Evolutionary conservation across 2,329 filamentous ascomycete species (phyloP).

Genomic region (Teratosphaeria gauchensis): DNA sequence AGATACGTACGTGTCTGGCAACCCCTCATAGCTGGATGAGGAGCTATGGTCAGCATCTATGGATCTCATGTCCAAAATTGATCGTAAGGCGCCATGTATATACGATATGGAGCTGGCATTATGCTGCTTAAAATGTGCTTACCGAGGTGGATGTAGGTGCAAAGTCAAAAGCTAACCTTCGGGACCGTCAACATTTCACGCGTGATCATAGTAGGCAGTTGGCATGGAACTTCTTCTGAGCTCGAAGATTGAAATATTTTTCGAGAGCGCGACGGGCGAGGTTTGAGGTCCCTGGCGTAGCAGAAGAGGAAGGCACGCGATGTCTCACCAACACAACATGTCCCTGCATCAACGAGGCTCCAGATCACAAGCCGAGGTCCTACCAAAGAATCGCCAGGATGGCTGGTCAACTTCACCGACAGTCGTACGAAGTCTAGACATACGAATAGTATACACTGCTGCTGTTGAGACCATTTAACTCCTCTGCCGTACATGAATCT

Average conservation of each 20-base stretch:
- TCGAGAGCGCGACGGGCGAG: too few species aligned
- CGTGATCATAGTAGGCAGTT: too few species aligned
- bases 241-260: too few species aligned
- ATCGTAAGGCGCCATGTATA: not conserved
- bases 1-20: not conserved
- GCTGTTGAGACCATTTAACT: not conserved
- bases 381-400: not conserved
- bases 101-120: not conserved
- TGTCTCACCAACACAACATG: too few species aligned
- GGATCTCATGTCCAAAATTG: not conserved
- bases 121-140: not conserved
- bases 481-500: not conserved
- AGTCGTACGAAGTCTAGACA: too few species aligned
- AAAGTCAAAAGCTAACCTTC: not conserved
- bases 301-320: too few species aligned
- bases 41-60: not conserved
- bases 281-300: too few species aligned
- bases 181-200: too few species aligned
- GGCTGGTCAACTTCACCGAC: not conserved
- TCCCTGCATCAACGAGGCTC: not conserved
- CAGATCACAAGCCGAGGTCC: not conserved
- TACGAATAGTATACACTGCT: not conserved
- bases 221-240: too few species aligned
- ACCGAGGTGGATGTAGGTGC: not conserved
- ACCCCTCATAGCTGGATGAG: not conserved